Evolutionary conservation across 208 protist species (phyloP), one percentile per base, ranked within the genome.

Genomic region (Crithidia expoeki): DNA sequence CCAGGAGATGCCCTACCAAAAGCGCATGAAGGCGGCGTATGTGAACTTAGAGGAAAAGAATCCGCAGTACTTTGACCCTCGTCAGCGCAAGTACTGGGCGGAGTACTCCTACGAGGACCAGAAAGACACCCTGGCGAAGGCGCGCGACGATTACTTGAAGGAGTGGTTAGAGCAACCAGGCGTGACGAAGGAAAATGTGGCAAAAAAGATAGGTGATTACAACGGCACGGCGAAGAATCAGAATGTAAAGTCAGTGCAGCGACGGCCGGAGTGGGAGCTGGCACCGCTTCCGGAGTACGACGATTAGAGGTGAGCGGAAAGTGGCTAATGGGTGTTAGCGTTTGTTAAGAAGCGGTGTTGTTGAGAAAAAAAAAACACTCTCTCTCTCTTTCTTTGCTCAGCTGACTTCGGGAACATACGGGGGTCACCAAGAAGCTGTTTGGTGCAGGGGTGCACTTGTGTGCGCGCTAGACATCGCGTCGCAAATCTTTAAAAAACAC

Each of bases 91-190:
- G 53, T 89, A 92, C 71, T 94, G 88, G 87, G 87, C 88, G 4
- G 66, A 89, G 32, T 93, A 96, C 85, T 81, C 78, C 33, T 93
- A 94, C 68, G 86, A 96, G 59, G 91, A 96, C 51, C 85, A 96
- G 79, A 76, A 83, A 17, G 91, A 96, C 70, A 92, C 86, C 5
- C 83, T 96, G 61, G 91, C 81, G 21, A 90, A 92, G 68, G 88
- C 88, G 17, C 76, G 85, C 19, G 88, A 94, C 62, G 88, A 94
- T 30, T 96, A 85, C 69, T 57, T 96, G 79, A 79, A 70, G 42
- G 88, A 96, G 72, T 96, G 91, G 89, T 75, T 96, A n/a, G 88
- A 94, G 34, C 86, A 96, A 67, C 91, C 91, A 16, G 91, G 81
- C 28, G 91, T 96, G 53, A 92, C 84, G 34, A 83, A 83, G 71